Conservation (phyloP, 441 rosid species). For the Lagerstroemia fauriei region DNA sequence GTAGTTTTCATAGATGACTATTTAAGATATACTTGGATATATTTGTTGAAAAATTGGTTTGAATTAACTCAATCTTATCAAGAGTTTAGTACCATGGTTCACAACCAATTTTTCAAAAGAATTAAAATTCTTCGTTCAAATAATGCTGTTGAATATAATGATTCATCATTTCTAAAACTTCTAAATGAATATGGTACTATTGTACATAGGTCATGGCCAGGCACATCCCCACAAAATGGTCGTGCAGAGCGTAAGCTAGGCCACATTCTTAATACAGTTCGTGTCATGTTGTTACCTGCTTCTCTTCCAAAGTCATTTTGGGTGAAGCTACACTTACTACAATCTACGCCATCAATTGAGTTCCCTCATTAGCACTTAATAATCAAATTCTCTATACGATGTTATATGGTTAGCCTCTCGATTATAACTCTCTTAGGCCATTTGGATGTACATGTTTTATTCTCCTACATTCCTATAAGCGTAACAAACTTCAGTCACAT, state of each 20-base stretch:
- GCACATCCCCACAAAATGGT: neutral
- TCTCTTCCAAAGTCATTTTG: neutral
- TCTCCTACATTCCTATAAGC: neutral
- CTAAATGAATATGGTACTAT: too few relatives aligned
- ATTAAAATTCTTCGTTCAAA: too few relatives aligned
- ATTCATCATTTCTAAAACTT: too few relatives aligned
- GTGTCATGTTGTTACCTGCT: neutral
- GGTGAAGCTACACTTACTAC: neutral
- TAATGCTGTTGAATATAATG: too few relatives aligned
- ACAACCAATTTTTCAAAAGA: neutral
- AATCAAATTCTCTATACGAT: too few relatives aligned
- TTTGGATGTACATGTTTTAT: neutral
- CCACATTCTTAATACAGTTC: neutral
- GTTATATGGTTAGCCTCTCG: neutral
- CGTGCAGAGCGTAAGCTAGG: neutral
- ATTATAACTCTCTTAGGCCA: neutral
- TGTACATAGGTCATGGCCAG: too few relatives aligned
- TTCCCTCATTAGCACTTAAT: too few relatives aligned
- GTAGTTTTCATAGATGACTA: conserved; percentile 18
- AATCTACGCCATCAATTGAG: neutral
- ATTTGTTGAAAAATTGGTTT: neutral
- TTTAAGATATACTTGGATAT: conserved; percentile 7
- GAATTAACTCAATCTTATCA: neutral
- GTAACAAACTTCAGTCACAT: neutral
- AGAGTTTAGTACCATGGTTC: neutral